These are phyloP conservation scores for Canavalia ensiformis DNA, from an alignment of 306 rosid genomes.

Conservation along the genomic window DNA sequence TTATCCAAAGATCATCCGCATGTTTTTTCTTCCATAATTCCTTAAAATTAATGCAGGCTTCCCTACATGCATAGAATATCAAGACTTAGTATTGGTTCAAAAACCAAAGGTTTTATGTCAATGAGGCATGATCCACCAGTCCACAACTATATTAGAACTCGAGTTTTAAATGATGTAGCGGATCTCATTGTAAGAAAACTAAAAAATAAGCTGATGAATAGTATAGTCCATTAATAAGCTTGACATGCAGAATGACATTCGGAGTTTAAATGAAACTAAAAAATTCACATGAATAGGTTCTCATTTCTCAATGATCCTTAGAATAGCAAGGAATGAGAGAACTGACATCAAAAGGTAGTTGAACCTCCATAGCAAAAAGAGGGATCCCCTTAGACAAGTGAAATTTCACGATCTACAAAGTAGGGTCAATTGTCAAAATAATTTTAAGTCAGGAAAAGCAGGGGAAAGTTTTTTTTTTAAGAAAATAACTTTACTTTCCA, in stretches of 20 bases:
- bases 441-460: constrained; percentile 19
- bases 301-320: constrained; percentile 45
- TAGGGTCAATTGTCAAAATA: constrained; percentile 43
- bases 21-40: constrained; percentile 68
- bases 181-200: constrained; percentile 21
- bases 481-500: constrained; percentile 24
- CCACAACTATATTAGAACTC: background rate
- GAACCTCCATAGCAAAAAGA: constrained; percentile 40
- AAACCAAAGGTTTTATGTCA: constrained; percentile 40
- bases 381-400: constrained; percentile 42
- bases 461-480: background rate
- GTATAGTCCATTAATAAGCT: constrained; percentile 4
- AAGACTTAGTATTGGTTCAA: background rate
- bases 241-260: constrained; percentile 26
- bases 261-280: constrained; percentile 26
- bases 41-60: constrained; percentile 63
- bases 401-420: constrained; percentile 50
- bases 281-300: constrained; percentile 23
- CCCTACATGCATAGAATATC: constrained; percentile 52
- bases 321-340: constrained; percentile 50
- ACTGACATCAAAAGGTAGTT: constrained; percentile 43
- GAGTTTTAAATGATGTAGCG: constrained; percentile 28
- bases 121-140: constrained; percentile 33
- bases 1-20: constrained; percentile 63
- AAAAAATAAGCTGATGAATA: background rate